Conservation (phyloP, 192 early-diverging fungal genomes). For the Mortierella alpina region DNA sequence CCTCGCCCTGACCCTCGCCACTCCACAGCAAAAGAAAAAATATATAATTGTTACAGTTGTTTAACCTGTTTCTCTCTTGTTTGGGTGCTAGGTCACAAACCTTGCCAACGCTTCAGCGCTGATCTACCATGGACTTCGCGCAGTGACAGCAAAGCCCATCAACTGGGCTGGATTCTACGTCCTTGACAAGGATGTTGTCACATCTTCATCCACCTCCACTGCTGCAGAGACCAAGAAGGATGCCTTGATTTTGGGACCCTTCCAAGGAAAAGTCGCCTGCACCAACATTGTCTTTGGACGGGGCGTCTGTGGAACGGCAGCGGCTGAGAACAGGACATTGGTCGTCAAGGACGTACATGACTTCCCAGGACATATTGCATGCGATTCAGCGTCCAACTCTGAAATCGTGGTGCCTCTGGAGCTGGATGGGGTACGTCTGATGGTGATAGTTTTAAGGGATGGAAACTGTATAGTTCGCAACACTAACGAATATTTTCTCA, state of each 20-base stretch:
- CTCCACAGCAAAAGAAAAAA: not conserved
- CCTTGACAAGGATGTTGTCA: constrained; percentile 50
- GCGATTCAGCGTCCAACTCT: constrained; percentile 84
- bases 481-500: not conserved
- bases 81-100: constrained; percentile 68
- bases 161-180: constrained; percentile 90
- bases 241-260: constrained; percentile 84
- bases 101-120: constrained; percentile 85
- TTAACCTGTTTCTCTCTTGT: not conserved
- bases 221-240: constrained; percentile 14
- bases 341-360: constrained; percentile 84
- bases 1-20: not conserved
- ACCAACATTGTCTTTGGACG: constrained; percentile 83
- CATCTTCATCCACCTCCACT: not conserved
- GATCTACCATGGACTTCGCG: constrained; percentile 80
- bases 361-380: constrained; percentile 92
- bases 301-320: constrained; percentile 93
- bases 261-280: constrained; percentile 93
- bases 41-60: not conserved
- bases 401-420: constrained; percentile 90
- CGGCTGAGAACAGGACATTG: constrained; percentile 61
- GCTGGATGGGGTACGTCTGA: constrained; percentile 53
- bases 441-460: constrained; percentile 10
- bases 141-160: constrained; percentile 74
- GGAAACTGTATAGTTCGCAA: not conserved